Percentiles rank a stretch among this genome's conserved stretches.
Conservation (phyloP, 768 basidiomycete genomes). For the Hydnomerulius pinastri region DNA sequence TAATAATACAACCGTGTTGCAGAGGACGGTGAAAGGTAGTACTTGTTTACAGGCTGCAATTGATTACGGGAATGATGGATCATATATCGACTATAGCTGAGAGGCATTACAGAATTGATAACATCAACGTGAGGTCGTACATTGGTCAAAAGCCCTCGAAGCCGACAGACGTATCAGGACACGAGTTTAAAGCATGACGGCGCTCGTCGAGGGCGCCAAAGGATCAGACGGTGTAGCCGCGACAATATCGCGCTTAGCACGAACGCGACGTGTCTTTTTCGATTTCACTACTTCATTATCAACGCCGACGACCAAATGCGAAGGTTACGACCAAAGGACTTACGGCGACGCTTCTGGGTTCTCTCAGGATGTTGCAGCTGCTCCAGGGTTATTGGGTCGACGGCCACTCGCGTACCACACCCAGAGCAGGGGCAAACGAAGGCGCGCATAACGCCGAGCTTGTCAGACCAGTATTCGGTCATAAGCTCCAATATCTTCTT, state of each 20-base stretch:
- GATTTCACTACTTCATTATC: slow-evolving; percentile 4
- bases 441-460: neutral
- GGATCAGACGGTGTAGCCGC: slow-evolving; percentile 2
- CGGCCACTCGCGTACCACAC: neutral
- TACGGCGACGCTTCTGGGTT: slow-evolving; percentile 6
- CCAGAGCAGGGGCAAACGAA: neutral
- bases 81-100: no score
- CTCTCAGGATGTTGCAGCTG: neutral
- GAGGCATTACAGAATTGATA: neutral
- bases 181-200: slow-evolving; percentile 7
- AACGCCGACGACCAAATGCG: neutral
- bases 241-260: neutral
- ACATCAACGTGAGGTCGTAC: no score
- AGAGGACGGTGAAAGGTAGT: neutral
- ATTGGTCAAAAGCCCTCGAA: neutral
- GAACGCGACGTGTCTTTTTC: slow-evolving; percentile 2
- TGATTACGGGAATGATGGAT: no score
- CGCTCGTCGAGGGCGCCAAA: slow-evolving; percentile 12
- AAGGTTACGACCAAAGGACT: neutral
- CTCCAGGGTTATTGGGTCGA: neutral
- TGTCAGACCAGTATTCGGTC: slow-evolving; percentile 9
- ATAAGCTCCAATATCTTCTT: slow-evolving; percentile 1
- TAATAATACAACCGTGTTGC: neutral
- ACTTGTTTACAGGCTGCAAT: no score
- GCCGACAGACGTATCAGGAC: neutral